These are phyloP conservation scores for Amanita phalloides DNA, from an alignment of 768 basidiomycete genomes.

Conservation along the genomic window DNA sequence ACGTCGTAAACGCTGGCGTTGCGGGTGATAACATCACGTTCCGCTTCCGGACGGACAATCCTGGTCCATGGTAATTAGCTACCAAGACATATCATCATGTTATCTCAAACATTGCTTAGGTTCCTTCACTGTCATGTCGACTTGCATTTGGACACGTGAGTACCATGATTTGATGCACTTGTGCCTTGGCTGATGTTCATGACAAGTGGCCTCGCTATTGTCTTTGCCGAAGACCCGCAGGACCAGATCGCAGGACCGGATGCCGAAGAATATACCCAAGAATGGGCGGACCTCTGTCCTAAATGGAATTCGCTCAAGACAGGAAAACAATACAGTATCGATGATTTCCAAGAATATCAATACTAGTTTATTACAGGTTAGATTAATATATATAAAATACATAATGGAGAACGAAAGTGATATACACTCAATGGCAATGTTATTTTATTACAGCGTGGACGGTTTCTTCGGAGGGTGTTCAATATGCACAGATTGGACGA, in stretches of 20 bases:
- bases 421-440: background rate
- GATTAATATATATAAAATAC: background rate
- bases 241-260: background rate
- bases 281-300: slow-evolving; percentile 20
- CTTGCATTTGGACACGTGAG: slow-evolving; percentile 27
- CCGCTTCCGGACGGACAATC: slow-evolving; percentile 50
- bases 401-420: background rate
- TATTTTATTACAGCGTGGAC: background rate
- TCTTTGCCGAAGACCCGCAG: slow-evolving; percentile 23
- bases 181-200: background rate
- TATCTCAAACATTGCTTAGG: slow-evolving; percentile 1
- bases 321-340: slow-evolving; percentile 4
- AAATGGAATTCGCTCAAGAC: slow-evolving; percentile 15
- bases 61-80: slow-evolving; percentile 38
- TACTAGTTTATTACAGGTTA: background rate
- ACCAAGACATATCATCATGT: background rate
- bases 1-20: slow-evolving; percentile 29
- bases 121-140: slow-evolving; percentile 18
- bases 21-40: slow-evolving; percentile 29
- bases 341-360: background rate
- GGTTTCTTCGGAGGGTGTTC: background rate
- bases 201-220: slow-evolving; percentile 23
- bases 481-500: background rate
- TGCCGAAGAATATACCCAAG: slow-evolving; percentile 5
- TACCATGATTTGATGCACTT: background rate